These are phyloP conservation scores for Obba rivulosa DNA, from an alignment of 768 basidiomycete genomes.

Conservation along the genomic window DNA sequence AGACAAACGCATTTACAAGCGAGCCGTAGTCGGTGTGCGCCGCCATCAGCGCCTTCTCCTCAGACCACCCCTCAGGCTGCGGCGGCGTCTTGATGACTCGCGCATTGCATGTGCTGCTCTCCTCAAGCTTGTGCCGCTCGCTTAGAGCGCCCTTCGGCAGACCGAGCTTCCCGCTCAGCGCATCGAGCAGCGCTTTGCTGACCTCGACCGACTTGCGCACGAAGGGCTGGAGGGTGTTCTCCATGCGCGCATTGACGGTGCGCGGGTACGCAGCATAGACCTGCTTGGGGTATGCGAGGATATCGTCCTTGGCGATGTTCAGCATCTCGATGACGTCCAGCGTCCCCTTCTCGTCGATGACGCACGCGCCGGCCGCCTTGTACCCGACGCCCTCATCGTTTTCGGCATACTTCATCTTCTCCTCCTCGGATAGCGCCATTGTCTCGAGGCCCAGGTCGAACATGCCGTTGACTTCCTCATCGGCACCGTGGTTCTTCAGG, in stretches of 20 bases:
- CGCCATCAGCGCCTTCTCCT: constrained; percentile 26
- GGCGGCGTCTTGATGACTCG: constrained; percentile 30
- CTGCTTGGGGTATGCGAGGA: constrained; percentile 22
- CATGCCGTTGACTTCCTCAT: constrained; percentile 30
- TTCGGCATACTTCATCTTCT: constrained; percentile 37
- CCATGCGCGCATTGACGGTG: constrained; percentile 23
- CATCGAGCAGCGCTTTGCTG: constrained; percentile 21
- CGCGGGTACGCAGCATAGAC: constrained; percentile 27
- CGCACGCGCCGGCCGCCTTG: constrained; percentile 25
- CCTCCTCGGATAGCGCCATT: constrained; percentile 33
- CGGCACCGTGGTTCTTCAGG: constrained; percentile 29
- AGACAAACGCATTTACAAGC: constrained; percentile 14
- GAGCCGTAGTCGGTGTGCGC: constrained; percentile 35
- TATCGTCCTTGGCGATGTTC: constrained; percentile 30
- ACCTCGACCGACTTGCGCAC: constrained; percentile 22
- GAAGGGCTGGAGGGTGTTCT: constrained; percentile 19
- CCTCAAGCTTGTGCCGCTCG: constrained; percentile 19
- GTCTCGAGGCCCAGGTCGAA: constrained; percentile 36
- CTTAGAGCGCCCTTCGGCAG: constrained; percentile 23
- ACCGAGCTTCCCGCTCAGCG: constrained; percentile 24
- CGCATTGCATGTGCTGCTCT: constrained; percentile 27
- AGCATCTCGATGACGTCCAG: constrained; percentile 28
- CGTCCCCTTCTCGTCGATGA: constrained; percentile 24
- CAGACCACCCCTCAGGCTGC: constrained; percentile 10
- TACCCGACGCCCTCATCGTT: constrained; percentile 30